A percentile compares a stretch with the other conserved stretches of the same genome.
Evolutionary conservation across 2,329 filamentous ascomycete genomes (phyloP).

Genomic region (Alternaria brassicae): DNA sequence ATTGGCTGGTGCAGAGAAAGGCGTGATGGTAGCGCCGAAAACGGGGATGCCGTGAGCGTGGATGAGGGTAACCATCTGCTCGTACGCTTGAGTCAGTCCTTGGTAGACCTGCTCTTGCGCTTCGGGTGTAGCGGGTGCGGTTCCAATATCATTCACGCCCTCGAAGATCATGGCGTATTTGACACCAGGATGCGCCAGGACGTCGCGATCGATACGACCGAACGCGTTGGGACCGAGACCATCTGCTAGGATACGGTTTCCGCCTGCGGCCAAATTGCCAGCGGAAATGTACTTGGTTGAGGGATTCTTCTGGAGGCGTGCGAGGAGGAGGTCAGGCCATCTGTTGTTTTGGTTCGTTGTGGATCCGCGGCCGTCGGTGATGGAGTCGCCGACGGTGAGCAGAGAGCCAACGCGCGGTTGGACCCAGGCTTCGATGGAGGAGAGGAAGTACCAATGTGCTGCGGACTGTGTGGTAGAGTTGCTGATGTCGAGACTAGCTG

Average conservation of each 20-base stretch:
- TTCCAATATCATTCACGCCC: constrained; percentile 70
- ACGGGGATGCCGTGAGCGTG: constrained; percentile 63
- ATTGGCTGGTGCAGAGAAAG: constrained; percentile 58
- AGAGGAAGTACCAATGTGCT: constrained; percentile 65
- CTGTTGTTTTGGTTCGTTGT: constrained; percentile 66
- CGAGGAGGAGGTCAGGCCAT: constrained; percentile 48
- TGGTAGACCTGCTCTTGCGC: constrained; percentile 59
- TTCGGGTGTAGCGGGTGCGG: constrained; percentile 52
- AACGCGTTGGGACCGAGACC: constrained; percentile 69
- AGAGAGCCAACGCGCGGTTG: constrained; percentile 56
- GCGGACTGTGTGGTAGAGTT: constrained; percentile 45
- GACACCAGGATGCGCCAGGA: constrained; percentile 64
- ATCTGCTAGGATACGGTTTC: constrained; percentile 69
- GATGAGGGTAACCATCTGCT: constrained; percentile 63
- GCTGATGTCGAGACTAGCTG: constrained; percentile 56
- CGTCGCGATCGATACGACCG: constrained; percentile 68
- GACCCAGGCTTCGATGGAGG: constrained; percentile 63
- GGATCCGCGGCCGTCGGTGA: constrained; percentile 69
- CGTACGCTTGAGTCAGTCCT: constrained; percentile 63
- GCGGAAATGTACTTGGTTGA: constrained; percentile 61
- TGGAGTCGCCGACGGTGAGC: constrained; percentile 68
- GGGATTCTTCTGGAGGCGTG: constrained; percentile 55
- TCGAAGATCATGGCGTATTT: constrained; percentile 71
- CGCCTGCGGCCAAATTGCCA: constrained; percentile 71
- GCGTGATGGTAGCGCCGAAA: constrained; percentile 71